Percentiles rank a stretch among this genome's conserved stretches.
Evolutionary conservation across 2,329 filamentous ascomycete species (phyloP).

Genomic region (Tolypocladium nubicola): DNA sequence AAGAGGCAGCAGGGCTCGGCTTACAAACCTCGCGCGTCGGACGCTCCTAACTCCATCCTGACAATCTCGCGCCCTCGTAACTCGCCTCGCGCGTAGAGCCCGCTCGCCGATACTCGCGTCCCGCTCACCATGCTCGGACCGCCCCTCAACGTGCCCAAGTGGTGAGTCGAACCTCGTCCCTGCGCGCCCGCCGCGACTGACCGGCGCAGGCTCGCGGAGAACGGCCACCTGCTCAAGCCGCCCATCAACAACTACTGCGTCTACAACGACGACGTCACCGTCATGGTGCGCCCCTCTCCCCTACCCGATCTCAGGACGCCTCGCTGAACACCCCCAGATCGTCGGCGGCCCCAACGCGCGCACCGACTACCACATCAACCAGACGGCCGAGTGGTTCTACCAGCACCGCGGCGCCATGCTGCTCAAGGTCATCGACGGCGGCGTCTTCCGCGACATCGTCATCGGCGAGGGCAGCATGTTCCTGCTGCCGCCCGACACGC

Average conservation of each 20-base stretch:
- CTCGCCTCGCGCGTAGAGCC: too few species aligned
- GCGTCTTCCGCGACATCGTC: conserved; percentile 68
- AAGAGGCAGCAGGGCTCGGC: too few species aligned
- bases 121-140: conserved; percentile 31
- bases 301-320: not conserved
- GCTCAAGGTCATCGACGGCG: conserved; percentile 74
- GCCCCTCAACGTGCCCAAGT: conserved; percentile 47
- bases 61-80: too few species aligned
- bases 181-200: not conserved
- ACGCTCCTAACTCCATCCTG: too few species aligned
- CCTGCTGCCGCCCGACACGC: conserved; percentile 84
- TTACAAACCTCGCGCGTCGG: too few species aligned
- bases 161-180: conserved; percentile 26
- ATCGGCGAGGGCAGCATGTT: conserved; percentile 94
- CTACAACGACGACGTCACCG: conserved; percentile 72
- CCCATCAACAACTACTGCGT: conserved; percentile 98
- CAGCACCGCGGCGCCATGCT: conserved; percentile 90
- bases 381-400: conserved; percentile 96
- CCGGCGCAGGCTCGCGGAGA: conserved; percentile 68
- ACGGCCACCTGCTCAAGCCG: conserved; percentile 83
- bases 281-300: conserved; percentile 49
- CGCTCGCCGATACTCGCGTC: too few species aligned
- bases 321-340: conserved; percentile 39
- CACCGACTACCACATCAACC: conserved; percentile 97
- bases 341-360: conserved; percentile 93